Base-by-base conservation (phyloP, 2,329 filamentous ascomycete genomes). In the Hypocrella siamensis region DNA sequence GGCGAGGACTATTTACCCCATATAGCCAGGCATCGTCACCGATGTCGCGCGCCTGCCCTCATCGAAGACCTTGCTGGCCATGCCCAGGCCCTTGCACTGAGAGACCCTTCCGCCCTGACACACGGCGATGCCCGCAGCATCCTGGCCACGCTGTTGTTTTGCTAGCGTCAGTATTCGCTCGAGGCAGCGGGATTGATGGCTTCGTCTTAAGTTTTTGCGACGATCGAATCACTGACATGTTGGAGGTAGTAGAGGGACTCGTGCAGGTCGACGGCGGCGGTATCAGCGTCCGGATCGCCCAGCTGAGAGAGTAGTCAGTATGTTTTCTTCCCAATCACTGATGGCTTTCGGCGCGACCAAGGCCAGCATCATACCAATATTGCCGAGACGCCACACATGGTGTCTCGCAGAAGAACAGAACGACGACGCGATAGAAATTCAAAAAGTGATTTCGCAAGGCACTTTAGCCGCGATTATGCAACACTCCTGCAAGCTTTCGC, bases 91-190 rank as follows among this genome's bases (percentile, higher is more conserved):
- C 60, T 94, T 94, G 63, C 80, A 79, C 51, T 92, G 83, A 52
- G 79, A 88, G 42, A 93, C 78, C 27, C 83, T 70, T 38, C 86
- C 85, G 22, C 81, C 81, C 61, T 67, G 43, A 68, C 77, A 65
- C 65, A 84, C 45, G 63, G 84, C 74, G 43, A 93, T 88, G 40
- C 85, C 85, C 34, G 76, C 81, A 31, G 85, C 85, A 75, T 93
- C 85, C 54, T 92, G 84, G 32, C 83, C 82, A 14, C 35, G 35
- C 35, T 36, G 35, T 18, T 28, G 19, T 18, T 47, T 81, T 57
- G 40, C 26, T 47, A 46, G 31, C 46, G 33, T 46, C 34, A 45
- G 42, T 17, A 29, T 31, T 17, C 4, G 22, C 26, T 12, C 28
- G 5, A 19, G 2, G 45, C 49, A 11, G 26, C 14, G 16, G 6